Conservation (phyloP, 208 protist genomes). For the Acanthamoeba royreba region DNA sequence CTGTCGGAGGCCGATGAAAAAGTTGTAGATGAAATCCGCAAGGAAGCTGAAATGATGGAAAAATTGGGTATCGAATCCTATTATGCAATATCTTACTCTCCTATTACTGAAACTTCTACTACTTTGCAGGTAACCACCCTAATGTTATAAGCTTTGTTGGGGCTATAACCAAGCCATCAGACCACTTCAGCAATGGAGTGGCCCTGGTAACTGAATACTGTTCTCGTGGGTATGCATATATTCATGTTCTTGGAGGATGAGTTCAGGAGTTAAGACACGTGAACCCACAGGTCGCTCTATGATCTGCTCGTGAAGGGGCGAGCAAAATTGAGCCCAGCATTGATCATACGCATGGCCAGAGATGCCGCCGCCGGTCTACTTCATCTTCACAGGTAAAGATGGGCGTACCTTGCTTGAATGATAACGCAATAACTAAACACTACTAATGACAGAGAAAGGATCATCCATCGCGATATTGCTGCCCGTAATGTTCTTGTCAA, state of each 20-base stretch:
- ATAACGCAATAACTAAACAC: too few relatives aligned
- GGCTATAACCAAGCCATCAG: background rate
- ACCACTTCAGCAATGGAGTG: background rate
- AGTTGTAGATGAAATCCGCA: background rate
- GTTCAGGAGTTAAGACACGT: too few relatives aligned
- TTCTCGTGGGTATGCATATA: too few relatives aligned
- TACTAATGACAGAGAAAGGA: too few relatives aligned
- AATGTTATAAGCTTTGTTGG: background rate
- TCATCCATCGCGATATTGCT: too few relatives aligned
- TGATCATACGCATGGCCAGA: background rate
- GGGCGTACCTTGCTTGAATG: too few relatives aligned
- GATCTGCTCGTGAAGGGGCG: background rate
- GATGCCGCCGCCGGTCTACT: background rate
- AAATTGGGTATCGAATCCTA: background rate
- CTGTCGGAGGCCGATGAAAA: background rate
- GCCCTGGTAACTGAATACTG: conserved; percentile 27
- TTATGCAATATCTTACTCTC: background rate
- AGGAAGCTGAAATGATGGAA: conserved; percentile 30
- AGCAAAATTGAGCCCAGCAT: background rate
- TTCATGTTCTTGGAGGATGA: too few relatives aligned
- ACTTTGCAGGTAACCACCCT: background rate
- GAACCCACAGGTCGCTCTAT: too few relatives aligned
- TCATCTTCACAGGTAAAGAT: background rate
- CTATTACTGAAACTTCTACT: background rate
- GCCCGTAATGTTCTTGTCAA: background rate